Percentiles rank a stretch among this genome's conserved stretches.
These are phyloP conservation scores for Capsicum baccatum DNA, from an alignment of 257 asterid species.

Conservation along the genomic window DNA sequence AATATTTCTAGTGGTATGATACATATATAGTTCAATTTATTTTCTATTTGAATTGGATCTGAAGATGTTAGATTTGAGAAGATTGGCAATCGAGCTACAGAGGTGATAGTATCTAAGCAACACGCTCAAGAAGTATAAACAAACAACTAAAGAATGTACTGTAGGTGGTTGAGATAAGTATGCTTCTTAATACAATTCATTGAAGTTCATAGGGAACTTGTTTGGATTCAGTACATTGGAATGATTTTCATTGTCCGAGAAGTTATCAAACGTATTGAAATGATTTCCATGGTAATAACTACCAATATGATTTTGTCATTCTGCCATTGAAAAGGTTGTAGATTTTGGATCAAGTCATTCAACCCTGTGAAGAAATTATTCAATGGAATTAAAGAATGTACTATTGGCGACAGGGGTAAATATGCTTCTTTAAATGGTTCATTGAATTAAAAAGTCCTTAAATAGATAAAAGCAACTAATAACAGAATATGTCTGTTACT, in stretches of 20 bases:
- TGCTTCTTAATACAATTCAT: neutral
- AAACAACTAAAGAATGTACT: neutral
- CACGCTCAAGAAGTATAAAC: no score
- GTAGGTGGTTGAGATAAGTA: neutral
- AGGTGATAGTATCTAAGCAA: no score
- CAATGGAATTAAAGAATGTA: neutral
- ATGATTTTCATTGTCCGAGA: neutral
- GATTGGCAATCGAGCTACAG: no score
- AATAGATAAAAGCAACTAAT: neutral
- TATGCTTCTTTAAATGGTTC: neutral
- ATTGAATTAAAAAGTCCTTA: neutral
- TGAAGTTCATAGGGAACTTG: neutral
- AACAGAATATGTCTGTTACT: neutral
- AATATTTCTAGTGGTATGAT: no score
- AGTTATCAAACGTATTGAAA: neutral
- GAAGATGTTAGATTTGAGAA: no score
- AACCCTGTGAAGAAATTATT: neutral
- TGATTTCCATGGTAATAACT: neutral
- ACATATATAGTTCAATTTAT: no score
- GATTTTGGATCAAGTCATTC: neutral
- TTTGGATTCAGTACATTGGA: neutral
- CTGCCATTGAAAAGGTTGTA: neutral
- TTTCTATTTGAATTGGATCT: no score
- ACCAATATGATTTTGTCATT: neutral
- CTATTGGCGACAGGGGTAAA: neutral